A percentile compares a stretch with the other conserved stretches of the same genome.
Evolutionary conservation across 2,329 filamentous ascomycete species (phyloP).

Genomic region (Domatiomyces catenatus): DNA sequence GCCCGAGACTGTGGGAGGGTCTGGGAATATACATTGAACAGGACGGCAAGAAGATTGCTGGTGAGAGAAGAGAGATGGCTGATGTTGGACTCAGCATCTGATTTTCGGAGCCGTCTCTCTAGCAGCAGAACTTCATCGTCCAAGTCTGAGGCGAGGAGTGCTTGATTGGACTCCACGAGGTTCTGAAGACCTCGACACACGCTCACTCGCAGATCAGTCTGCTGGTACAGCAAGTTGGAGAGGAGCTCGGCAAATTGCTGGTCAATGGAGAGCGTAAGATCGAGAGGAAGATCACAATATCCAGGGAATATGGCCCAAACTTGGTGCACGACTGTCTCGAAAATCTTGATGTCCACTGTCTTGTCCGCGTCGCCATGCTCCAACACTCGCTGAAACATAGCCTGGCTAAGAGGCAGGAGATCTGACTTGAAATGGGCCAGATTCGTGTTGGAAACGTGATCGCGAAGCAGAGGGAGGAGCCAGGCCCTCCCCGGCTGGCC

Average conservation of each 20-base stretch:
- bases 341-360: conserved; percentile 94
- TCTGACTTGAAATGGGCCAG: conserved; percentile 72
- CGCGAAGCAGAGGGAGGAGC: conserved; percentile 81
- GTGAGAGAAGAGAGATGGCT: conserved; percentile 65
- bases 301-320: conserved; percentile 89
- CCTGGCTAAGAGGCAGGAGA: conserved; percentile 76
- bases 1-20: conserved; percentile 85
- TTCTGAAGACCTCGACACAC: conserved; percentile 76
- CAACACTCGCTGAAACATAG: conserved; percentile 75
- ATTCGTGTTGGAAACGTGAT: conserved; percentile 77
- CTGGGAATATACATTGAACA: conserved; percentile 99
- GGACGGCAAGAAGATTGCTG: conserved; percentile 77
- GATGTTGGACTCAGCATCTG: conserved; percentile 62
- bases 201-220: conserved; percentile 72
- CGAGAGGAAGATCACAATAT: conserved; percentile 83
- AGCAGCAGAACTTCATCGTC: conserved; percentile 58
- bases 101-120: conserved; percentile 63
- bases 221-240: conserved; percentile 82
- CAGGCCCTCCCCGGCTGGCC: conserved; percentile 78
- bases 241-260: conserved; percentile 78
- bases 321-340: conserved; percentile 88
- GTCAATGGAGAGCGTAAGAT: conserved; percentile 62
- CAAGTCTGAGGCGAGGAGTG: conserved; percentile 53
- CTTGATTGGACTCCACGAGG: conserved; percentile 81
- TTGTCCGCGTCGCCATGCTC: conserved; percentile 71